Conservation (phyloP, 768 basidiomycete species). For the Lactarius trivialis region DNA sequence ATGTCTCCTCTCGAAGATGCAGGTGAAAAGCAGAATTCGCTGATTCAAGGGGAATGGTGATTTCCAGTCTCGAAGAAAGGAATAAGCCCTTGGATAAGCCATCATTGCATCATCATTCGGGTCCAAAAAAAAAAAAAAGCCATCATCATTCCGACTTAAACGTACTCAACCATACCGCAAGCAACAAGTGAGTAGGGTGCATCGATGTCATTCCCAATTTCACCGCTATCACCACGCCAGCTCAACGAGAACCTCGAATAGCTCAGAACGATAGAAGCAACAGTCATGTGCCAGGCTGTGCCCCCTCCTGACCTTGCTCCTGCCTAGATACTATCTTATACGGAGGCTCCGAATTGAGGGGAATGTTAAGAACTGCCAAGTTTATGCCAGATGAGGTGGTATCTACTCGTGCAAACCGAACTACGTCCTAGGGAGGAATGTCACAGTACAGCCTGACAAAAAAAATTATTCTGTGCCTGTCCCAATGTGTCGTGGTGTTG, state of each 20-base stretch:
- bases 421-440: not conserved
- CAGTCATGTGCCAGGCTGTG: not conserved
- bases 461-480: not conserved
- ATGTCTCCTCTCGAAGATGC: not conserved
- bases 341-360: not conserved
- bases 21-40: not conserved
- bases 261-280: not conserved
- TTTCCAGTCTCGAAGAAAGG: not conserved
- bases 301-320: no score
- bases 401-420: not conserved
- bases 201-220: not conserved
- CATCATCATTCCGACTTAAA: no score
- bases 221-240: not conserved
- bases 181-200: not conserved
- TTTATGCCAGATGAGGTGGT: not conserved
- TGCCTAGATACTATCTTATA: not conserved
- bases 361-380: not conserved
- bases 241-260: not conserved
- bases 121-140: no score
- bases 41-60: not conserved
- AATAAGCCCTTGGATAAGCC: not conserved
- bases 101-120: no score
- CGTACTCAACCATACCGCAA: no score
- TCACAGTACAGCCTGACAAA: not conserved
- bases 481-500: not conserved